Percentiles rank a stretch among this genome's conserved stretches.
Evolutionary conservation across 169 alveolate species (phyloP).

Genomic region (Eimeria sp.): DNA sequence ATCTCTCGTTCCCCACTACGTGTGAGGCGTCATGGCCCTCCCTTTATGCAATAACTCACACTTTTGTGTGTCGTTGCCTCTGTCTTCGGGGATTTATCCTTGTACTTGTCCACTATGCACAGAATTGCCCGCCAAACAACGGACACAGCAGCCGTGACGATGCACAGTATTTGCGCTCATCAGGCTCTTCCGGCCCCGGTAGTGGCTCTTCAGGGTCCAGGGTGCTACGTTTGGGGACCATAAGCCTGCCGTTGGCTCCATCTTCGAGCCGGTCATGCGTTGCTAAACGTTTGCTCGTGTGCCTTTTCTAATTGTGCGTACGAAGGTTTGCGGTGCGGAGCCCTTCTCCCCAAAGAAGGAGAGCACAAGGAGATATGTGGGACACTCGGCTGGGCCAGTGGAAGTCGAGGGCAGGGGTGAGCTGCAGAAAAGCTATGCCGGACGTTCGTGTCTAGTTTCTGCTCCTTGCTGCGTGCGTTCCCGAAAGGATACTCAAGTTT

Average conservation of each 20-base stretch:
- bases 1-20: neutral
- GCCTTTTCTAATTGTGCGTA: neutral
- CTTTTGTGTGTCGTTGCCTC: constrained; percentile 16
- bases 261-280: neutral
- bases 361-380: constrained; percentile 70
- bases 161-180: neutral
- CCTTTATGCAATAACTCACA: neutral
- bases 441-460: neutral
- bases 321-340: constrained; percentile 62
- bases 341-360: constrained; percentile 69
- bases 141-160: neutral
- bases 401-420: constrained; percentile 77
- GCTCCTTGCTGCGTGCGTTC: neutral
- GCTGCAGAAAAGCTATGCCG: neutral
- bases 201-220: neutral
- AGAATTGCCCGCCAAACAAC: neutral
- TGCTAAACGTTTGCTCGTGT: neutral
- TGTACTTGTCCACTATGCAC: neutral
- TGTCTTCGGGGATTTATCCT: neutral
- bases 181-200: neutral
- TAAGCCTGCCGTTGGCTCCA: neutral
- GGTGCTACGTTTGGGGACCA: neutral
- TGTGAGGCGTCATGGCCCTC: neutral
- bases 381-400: constrained; percentile 82
- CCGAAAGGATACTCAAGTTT: neutral